Evolutionary conservation across 1,139 yeast genomes (phyloP).

Genomic region (Candida sp.): DNA sequence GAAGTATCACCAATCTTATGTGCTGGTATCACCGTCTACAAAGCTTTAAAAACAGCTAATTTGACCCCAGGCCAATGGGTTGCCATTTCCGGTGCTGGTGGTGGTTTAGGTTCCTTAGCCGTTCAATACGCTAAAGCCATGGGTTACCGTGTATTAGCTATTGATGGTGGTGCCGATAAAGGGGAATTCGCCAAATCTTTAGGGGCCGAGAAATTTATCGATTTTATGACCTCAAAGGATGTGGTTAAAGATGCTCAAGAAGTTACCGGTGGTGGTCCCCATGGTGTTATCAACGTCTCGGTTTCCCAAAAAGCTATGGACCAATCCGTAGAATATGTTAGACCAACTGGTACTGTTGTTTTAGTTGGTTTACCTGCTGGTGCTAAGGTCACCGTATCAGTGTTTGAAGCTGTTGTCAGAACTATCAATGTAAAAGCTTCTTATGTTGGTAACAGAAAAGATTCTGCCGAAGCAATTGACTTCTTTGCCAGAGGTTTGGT

Average conservation of each 20-base stretch:
- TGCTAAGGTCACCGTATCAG: slow-evolving; percentile 59
- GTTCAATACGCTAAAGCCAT: slow-evolving; percentile 80
- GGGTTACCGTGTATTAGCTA: slow-evolving; percentile 75
- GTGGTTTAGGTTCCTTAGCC: slow-evolving; percentile 82
- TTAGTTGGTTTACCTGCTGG: slow-evolving; percentile 79
- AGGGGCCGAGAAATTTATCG: slow-evolving; percentile 73
- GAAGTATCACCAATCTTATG: slow-evolving; percentile 46
- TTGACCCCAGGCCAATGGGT: slow-evolving; percentile 75
- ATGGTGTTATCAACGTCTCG: slow-evolving; percentile 78
- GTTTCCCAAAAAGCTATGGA: slow-evolving; percentile 72
- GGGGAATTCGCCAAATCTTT: slow-evolving; percentile 48
- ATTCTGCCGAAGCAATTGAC: slow-evolving; percentile 73
- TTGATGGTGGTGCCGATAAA: slow-evolving; percentile 74
- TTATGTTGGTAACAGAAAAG: slow-evolving; percentile 80
- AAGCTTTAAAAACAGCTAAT: slow-evolving; percentile 71
- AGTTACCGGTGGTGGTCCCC: slow-evolving; percentile 48
- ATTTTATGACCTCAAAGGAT: slow-evolving; percentile 47
- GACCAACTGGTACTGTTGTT: slow-evolving; percentile 76
- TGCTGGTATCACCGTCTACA: slow-evolving; percentile 85
- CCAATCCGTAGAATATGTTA: slow-evolving; percentile 65
- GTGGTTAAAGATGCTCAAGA: slow-evolving; percentile 23
- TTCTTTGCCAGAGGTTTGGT: slow-evolving; percentile 70
- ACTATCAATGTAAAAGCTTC: slow-evolving; percentile 68
- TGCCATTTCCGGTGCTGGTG: slow-evolving; percentile 79
- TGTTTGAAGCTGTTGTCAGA: slow-evolving; percentile 63